Conservation (phyloP, 768 basidiomycete species). For the Saitozyma podzolica region DNA sequence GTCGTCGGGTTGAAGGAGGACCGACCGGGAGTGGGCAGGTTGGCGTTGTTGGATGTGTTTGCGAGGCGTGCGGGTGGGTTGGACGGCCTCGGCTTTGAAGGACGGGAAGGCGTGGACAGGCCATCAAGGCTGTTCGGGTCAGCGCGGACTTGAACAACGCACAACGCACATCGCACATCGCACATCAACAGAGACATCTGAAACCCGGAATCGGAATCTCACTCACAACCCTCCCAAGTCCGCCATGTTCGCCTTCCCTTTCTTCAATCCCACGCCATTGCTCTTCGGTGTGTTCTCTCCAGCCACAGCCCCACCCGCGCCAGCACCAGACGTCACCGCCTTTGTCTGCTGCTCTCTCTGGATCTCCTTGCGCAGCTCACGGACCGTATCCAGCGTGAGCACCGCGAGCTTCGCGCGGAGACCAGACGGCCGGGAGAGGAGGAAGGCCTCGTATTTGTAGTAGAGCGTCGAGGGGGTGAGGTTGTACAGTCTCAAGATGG, state of each 20-base stretch:
- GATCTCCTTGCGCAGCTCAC: slow-evolving; percentile 52
- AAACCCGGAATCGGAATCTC: background rate
- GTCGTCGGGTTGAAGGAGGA: background rate
- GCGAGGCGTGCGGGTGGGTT: slow-evolving; percentile 8
- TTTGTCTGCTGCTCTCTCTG: slow-evolving; percentile 44
- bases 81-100: slow-evolving; percentile 8
- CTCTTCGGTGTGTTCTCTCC: slow-evolving; percentile 2
- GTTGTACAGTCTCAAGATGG: slow-evolving; percentile 54
- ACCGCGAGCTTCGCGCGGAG: slow-evolving; percentile 34
- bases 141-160: no score
- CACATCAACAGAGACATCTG: no score
- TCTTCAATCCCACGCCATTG: slow-evolving; percentile 23
- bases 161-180: no score
- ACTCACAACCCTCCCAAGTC: slow-evolving; percentile 50
- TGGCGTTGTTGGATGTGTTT: slow-evolving; percentile 18
- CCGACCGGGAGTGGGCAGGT: slow-evolving; percentile 9
- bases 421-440: slow-evolving; percentile 46
- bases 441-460: slow-evolving; percentile 57
- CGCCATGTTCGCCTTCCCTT: slow-evolving; percentile 28
- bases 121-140: slow-evolving; percentile 34
- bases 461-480: slow-evolving; percentile 53
- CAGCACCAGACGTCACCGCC: slow-evolving; percentile 18
- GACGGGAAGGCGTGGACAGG: slow-evolving; percentile 39
- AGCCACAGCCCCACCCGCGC: background rate
- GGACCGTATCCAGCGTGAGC: slow-evolving; percentile 46